Base-by-base conservation (phyloP, 805 yeast genomes). In the Blastobotrys terrestris region DNA sequence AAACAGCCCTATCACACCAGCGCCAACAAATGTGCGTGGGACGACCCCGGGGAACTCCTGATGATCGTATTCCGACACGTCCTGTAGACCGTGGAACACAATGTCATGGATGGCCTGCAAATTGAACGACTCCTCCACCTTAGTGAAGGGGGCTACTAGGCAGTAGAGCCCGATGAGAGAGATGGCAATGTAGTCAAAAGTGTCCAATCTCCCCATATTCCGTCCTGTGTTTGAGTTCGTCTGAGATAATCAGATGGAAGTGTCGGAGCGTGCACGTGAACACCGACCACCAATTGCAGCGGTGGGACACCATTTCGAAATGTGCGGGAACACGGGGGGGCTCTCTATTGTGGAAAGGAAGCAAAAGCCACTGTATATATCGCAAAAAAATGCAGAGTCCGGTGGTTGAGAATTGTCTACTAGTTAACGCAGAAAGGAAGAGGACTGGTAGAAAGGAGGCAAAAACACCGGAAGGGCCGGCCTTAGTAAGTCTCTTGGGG, bases 71-170 rank as follows among this genome's bases (percentile, higher is more conserved):
- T 71, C n/a, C 6, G 46, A 11, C 45, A 40, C 14, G n/a, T n/a
- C n/a, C n/a, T n/a, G n/a, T n/a, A 71, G 58, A 1, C 96, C 97
- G 63, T 80, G 76, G 57, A 77, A 76, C 48, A 87, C 57, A 44
- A 90, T 73, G 62, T 92, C 97, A 63, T 91, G 90, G 43, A 88
- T 74, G 0, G 97, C 97, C 62, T 92, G 97, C 45, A 87, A 72
- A 60, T 84, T 87, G 74, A 92, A 92, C 26, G 96, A 87, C 66
- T 92, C 98, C 66, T 92, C 97, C 0, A 92, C 97, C 68, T 92
- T 92, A 1, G 97, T 85, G 67, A 72, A 88, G 0, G 97, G 97
- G 0, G 96, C 77, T 1, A 78, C 60, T 8, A 72, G 57, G 55
- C 85, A 60, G 63, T 84, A 82, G 46, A 69, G 67, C 1, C 74